Evolutionary conservation across 129 eudicot genomes (phyloP).

Genomic region (Centella asiatica): DNA sequence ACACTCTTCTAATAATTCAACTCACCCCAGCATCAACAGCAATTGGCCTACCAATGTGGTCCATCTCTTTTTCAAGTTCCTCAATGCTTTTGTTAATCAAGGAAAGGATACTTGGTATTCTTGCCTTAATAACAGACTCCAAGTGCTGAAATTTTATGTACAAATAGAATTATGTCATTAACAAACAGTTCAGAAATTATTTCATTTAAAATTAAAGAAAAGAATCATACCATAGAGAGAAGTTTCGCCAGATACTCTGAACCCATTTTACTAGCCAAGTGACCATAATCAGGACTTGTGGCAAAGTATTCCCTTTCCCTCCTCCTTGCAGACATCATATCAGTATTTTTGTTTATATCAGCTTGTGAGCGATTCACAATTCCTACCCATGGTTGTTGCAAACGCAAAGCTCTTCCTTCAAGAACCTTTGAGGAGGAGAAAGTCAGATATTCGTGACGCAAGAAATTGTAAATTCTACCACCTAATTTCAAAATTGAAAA

Average conservation of each 20-base stretch:
- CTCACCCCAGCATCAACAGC: conserved; percentile 42
- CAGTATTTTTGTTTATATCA: conserved; percentile 38
- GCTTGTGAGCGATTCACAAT: conserved; percentile 48
- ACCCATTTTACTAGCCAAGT: conserved; percentile 43
- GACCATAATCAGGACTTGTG: conserved; percentile 30
- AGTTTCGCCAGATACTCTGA: conserved; percentile 48
- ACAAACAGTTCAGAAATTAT: not conserved
- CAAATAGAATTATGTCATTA: not conserved
- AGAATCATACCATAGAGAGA: conserved; percentile 35
- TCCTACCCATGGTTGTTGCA: conserved; percentile 47
- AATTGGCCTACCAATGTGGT: conserved; percentile 38
- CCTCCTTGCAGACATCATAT: conserved; percentile 38
- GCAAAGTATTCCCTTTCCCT: conserved; percentile 43
- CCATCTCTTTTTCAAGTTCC: conserved; percentile 43
- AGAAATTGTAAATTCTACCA: not conserved
- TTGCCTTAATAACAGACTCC: conserved; percentile 41
- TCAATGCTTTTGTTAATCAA: conserved; percentile 32
- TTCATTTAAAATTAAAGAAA: not conserved
- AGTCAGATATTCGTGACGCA: not conserved
- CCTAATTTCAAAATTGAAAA: not conserved
- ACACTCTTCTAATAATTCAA: not conserved
- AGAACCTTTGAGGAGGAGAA: conserved; percentile 24
- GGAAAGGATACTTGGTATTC: conserved; percentile 36
- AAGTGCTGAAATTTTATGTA: conserved; percentile 33
- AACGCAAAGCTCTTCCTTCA: conserved; percentile 38